Evolutionary conservation across 441 rosid genomes (phyloP).

Genomic region (Jatropha podagrica): DNA sequence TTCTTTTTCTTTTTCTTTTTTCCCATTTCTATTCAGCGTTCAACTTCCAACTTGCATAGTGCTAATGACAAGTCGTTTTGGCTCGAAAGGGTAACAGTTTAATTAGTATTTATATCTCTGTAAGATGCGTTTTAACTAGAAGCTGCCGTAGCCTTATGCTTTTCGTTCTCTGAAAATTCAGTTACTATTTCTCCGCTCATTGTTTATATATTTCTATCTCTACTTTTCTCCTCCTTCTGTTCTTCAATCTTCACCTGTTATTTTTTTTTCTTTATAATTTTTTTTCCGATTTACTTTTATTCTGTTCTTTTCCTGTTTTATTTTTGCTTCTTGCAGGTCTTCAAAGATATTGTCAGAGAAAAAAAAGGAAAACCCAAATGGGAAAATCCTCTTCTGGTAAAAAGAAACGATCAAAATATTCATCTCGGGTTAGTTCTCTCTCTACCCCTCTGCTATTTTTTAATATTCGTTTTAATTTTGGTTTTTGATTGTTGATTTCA

Average conservation of each 20-base stretch:
- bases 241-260: background rate
- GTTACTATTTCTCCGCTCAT: background rate
- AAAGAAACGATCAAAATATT: constrained; percentile 54
- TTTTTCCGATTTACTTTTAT: background rate
- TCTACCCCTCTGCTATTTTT: background rate
- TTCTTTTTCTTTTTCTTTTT: too few relatives aligned
- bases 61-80: too few relatives aligned
- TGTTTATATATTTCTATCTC: too few relatives aligned
- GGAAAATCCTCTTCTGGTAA: constrained; percentile 59
- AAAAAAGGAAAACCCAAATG: constrained; percentile 34
- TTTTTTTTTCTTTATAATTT: background rate
- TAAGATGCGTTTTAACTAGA: too few relatives aligned
- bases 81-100: too few relatives aligned
- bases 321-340: constrained; percentile 35
- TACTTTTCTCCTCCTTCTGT: background rate
- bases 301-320: constrained; percentile 1
- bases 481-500: background rate
- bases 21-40: too few relatives aligned
- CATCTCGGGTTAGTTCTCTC: constrained; percentile 44
- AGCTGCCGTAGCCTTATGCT: background rate
- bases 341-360: background rate
- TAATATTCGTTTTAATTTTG: background rate
- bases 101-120: too few relatives aligned
- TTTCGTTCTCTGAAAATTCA: background rate
- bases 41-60: too few relatives aligned